A percentile compares a stretch with the other conserved stretches of the same genome.
These are phyloP conservation scores for Monosporascus ibericus DNA, from an alignment of 2,329 filamentous ascomycete genomes.

Conservation along the genomic window DNA sequence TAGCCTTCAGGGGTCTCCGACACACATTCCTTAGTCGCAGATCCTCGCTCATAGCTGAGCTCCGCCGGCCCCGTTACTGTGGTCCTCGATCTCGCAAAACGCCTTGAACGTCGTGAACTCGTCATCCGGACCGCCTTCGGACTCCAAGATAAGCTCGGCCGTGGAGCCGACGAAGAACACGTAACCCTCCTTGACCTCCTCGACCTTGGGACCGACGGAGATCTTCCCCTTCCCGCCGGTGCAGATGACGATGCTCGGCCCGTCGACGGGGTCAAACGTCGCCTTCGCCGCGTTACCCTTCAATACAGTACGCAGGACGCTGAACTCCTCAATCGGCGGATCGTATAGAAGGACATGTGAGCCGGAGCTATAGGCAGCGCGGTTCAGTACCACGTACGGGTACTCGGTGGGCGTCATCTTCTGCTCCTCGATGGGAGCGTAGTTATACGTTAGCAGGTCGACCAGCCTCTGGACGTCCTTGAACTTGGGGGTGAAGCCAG, in stretches of 20 bases:
- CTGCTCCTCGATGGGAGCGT: constrained; percentile 89
- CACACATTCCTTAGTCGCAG: background rate
- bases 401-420: constrained; percentile 87
- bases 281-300: constrained; percentile 69
- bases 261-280: constrained; percentile 80
- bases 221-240: constrained; percentile 79
- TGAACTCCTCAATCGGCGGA: constrained; percentile 94
- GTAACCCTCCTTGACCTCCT: constrained; percentile 67
- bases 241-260: constrained; percentile 89
- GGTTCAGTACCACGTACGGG: constrained; percentile 77
- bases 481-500: constrained; percentile 97
- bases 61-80: constrained; percentile 26
- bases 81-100: constrained; percentile 73
- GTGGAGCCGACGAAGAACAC: constrained; percentile 85
- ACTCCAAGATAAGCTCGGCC: constrained; percentile 76
- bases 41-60: background rate
- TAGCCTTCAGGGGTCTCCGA: background rate
- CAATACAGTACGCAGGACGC: constrained; percentile 75
- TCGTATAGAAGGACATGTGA: constrained; percentile 77
- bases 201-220: constrained; percentile 73
- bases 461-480: constrained; percentile 90
- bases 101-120: constrained; percentile 87
- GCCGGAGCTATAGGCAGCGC: constrained; percentile 70
- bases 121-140: constrained; percentile 51
- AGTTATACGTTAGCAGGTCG: constrained; percentile 89